Evolutionary conservation across 176 grass and related monocot species (phyloP).

Genomic region (Triticum timopheevii): DNA sequence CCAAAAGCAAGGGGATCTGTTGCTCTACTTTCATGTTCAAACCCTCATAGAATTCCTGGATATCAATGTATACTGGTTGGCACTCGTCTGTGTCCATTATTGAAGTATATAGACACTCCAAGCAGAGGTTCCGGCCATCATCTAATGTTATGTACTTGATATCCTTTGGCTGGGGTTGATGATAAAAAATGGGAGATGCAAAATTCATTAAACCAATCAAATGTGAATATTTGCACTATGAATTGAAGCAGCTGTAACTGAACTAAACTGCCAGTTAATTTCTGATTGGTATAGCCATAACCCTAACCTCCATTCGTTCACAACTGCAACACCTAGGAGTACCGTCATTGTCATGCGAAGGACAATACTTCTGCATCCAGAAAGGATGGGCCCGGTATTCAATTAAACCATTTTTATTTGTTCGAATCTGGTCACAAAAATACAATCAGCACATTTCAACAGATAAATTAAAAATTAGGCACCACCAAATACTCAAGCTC

Average conservation of each 20-base stretch:
- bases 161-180: conserved; percentile 54
- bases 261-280: conserved; percentile 7
- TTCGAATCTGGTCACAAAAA: conserved; percentile 56
- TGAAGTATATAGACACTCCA: conserved; percentile 74
- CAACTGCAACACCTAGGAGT: conserved; percentile 85
- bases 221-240: neutral
- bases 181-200: neutral
- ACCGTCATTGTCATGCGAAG: conserved; percentile 73
- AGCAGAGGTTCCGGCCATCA: conserved; percentile 81
- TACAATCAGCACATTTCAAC: conserved; percentile 29
- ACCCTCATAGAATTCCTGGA: conserved; percentile 87
- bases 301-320: conserved; percentile 75
- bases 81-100: conserved; percentile 80
- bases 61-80: conserved; percentile 82
- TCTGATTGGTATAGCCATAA: conserved; percentile 1
- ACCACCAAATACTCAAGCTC: conserved; percentile 18
- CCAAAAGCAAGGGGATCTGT: conserved; percentile 76
- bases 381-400: conserved; percentile 81
- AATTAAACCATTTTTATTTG: conserved; percentile 55
- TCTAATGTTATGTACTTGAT: conserved; percentile 72
- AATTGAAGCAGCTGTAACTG: neutral
- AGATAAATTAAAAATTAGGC: conserved; percentile 26
- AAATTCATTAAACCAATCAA: conserved; percentile 13
- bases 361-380: conserved; percentile 82
- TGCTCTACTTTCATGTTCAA: conserved; percentile 85